Evolutionary conservation across 2,329 filamentous ascomycete species (phyloP).

Genomic region (Colletotrichum karsti): DNA sequence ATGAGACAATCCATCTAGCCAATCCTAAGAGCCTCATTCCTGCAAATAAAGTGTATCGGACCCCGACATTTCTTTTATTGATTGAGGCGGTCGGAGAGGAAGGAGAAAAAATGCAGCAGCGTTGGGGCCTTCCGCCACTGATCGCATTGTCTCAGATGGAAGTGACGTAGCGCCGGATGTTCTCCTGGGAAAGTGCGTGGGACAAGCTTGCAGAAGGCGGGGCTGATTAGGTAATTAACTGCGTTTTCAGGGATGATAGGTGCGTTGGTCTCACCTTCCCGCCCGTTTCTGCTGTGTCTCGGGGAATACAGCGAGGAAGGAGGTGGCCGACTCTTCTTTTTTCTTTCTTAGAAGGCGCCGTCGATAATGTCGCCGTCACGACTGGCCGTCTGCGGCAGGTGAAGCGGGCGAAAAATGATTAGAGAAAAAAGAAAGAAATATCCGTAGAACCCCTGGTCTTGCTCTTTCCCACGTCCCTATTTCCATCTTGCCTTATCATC

Average conservation of each 20-base stretch:
- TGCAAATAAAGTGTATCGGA: neutral
- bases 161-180: slow-evolving; percentile 5
- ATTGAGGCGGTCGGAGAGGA: no score
- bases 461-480: neutral
- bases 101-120: neutral
- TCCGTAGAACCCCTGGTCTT: neutral
- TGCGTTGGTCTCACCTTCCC: neutral
- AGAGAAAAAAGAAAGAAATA: neutral
- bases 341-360: neutral
- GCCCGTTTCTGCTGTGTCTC: neutral
- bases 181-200: slow-evolving; percentile 2
- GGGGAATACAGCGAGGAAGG: neutral
- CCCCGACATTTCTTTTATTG: no score
- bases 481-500: no score
- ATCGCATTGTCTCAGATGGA: neutral
- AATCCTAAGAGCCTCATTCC: neutral
- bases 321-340: neutral
- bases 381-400: neutral
- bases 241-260: no score
- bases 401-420: no score
- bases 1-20: neutral
- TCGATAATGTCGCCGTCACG: neutral
- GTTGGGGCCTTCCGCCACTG: neutral
- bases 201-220: neutral
- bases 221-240: slow-evolving; percentile 15